Evolutionary conservation across 2,329 filamentous ascomycete species (phyloP), one percentile per base, ranked within the genome.

Genomic region (Madurella fahalii): DNA sequence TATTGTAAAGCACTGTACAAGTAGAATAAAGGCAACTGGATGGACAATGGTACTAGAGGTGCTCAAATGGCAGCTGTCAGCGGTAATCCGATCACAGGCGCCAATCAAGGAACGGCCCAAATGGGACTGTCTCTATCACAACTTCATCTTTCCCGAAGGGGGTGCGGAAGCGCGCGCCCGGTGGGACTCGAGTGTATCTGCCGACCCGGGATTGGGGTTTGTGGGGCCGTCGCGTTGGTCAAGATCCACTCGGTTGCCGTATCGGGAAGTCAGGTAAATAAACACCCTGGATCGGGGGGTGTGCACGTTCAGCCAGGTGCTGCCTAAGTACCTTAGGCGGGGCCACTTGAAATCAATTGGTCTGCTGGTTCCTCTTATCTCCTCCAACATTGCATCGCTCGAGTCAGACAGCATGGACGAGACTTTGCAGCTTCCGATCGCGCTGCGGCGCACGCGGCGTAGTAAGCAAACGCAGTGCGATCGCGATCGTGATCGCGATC

Each of bases 361-460:
- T 37, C 13, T 37, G 34, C 34, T 2, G 34, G 11, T 37, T 37
- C 34, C 11, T 11, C 34, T n/a, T n/a, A 37, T 11, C 34, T 15
- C 34, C 11, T 37, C 9, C 34, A 11, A 37, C 34, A 37, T 31
- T 37, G 34, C 34, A 37, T 4, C 11, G 13, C 9, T 4, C 34
- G 13, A 37, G 34, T 37, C 34, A 11, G 15, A 13, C 50, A 52
- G 15, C 30, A 77, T 76, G 70, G 63, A 67, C 5, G 65, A 73
- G 52, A 64, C 69, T 42, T 56, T 66, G 30, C 71, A 81, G 58
- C 68, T 78, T 25, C 80, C 81, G 2, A 76, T 84, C 54, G 79
- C 81, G n/a, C 66, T 83, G 12, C 74, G 81, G 57, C 79, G 80
- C 40, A 72, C 75, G 30, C 75, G 79, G 61, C 77, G 82, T 34